phyloP scores from a whole-genome alignment of 768 basidiomycete species.

The Pleurotus platypus region DNA sequence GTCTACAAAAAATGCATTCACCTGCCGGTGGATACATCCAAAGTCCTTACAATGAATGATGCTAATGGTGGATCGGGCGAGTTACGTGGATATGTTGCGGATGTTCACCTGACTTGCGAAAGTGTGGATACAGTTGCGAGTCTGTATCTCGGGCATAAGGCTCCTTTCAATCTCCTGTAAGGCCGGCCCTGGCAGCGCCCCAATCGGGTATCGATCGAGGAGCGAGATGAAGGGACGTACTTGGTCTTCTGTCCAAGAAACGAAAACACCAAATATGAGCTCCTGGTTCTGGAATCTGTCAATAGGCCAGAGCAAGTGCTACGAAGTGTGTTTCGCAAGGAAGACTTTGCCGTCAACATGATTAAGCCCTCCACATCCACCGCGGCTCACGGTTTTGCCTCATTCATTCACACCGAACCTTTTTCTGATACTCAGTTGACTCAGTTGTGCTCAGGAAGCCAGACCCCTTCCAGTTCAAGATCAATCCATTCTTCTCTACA shows the following conservation, averaged over 20 bases:
- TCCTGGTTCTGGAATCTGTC: not conserved
- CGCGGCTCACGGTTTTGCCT: no score
- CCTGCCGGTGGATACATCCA: conserved; percentile 10
- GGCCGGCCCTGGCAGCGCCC: conserved; percentile 19
- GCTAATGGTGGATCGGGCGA: conserved; percentile 17
- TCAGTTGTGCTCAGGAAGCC: no score
- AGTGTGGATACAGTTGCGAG: conserved; percentile 12
- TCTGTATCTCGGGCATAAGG: conserved; percentile 16
- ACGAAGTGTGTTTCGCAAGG: no score
- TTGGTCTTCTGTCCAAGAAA: not conserved
- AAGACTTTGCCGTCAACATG: no score
- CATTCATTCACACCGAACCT: no score
- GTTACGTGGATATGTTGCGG: conserved; percentile 12
- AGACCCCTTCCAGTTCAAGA: no score
- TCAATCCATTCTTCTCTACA: no score
- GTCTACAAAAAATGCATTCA: not conserved
- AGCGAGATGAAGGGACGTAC: conserved; percentile 14
- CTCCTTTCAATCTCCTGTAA: conserved; percentile 15
- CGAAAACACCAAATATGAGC: not conserved
- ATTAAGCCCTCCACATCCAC: no score
- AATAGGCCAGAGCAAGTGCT: no score
- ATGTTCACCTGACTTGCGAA: conserved; percentile 16
- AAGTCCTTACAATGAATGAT: conserved; percentile 13
- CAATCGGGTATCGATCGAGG: conserved; percentile 18
- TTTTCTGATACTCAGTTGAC: no score